Evolutionary conservation across 228 moss, liverwort and hornwort species (phyloP).

Genomic region (Sphagnum fallax): DNA sequence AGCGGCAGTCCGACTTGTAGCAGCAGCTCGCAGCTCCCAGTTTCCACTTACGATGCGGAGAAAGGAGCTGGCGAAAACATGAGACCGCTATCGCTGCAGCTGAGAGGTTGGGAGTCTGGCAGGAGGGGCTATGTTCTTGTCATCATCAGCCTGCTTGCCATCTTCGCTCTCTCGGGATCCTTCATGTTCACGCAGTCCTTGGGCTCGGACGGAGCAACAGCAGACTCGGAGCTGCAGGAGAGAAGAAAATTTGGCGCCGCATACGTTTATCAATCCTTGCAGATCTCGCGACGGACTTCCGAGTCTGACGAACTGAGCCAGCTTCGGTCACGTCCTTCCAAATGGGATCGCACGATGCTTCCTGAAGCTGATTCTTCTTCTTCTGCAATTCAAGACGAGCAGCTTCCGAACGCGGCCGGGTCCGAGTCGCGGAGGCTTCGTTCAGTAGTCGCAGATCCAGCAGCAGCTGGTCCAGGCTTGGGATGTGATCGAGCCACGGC

Average conservation of each 20-base stretch:
- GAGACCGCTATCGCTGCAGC: slow-evolving; percentile 11
- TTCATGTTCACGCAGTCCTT: background rate
- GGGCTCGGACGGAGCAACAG: too few species aligned
- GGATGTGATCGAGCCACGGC: slow-evolving; percentile 24
- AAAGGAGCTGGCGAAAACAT: slow-evolving; percentile 2
- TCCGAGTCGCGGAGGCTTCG: background rate
- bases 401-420: too few species aligned
- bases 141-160: background rate
- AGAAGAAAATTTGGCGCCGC: too few species aligned
- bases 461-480: background rate
- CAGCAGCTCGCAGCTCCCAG: slow-evolving; percentile 17
- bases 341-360: too few species aligned
- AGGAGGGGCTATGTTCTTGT: slow-evolving; percentile 2
- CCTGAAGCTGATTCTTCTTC: too few species aligned
- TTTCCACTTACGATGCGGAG: slow-evolving; percentile 27
- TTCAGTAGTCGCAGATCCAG: background rate
- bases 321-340: background rate
- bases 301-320: background rate
- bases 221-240: too few species aligned
- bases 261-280: background rate
- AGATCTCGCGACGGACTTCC: too few species aligned
- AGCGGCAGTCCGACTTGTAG: slow-evolving; percentile 15
- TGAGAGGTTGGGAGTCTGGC: slow-evolving; percentile 22
- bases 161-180: background rate
- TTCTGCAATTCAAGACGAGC: too few species aligned